These are phyloP conservation scores for Fraxinus greggii DNA, from an alignment of 305 asterid species.

Conservation along the genomic window DNA sequence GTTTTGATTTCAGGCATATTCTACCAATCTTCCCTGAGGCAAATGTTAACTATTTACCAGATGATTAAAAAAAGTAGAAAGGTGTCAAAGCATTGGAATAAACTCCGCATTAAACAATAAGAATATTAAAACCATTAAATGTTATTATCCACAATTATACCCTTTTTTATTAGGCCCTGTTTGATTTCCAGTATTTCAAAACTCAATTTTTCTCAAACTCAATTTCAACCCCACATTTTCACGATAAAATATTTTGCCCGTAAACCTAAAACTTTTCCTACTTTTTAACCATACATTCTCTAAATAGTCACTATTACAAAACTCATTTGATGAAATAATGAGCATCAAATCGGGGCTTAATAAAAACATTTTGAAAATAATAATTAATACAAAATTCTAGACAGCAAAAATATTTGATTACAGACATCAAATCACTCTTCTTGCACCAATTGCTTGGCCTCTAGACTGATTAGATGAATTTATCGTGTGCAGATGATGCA, in stretches of 20 bases:
- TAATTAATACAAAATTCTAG: neutral
- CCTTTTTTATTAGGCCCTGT: no score
- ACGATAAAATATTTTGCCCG: no score
- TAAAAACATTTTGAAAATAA: neutral
- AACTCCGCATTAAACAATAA: neutral
- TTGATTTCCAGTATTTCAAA: no score
- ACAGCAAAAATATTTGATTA: neutral
- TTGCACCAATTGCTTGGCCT: neutral
- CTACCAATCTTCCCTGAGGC: neutral
- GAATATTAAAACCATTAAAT: neutral
- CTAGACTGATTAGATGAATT: neutral
- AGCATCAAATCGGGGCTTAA: neutral
- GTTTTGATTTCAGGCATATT: neutral
- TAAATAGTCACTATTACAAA: no score
- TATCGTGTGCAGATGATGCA: constrained; percentile 65
- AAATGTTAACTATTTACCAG: neutral
- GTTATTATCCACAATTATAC: neutral
- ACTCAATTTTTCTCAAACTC: no score
- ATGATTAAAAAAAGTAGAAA: neutral
- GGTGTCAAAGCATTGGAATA: neutral
- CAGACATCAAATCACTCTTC: neutral
- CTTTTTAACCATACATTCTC: no score
- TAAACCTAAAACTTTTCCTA: no score
- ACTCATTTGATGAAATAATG: no score
- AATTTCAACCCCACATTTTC: no score